Evolutionary conservation across 2,329 filamentous ascomycete genomes (phyloP).

Genomic region (Dothistroma pini): DNA sequence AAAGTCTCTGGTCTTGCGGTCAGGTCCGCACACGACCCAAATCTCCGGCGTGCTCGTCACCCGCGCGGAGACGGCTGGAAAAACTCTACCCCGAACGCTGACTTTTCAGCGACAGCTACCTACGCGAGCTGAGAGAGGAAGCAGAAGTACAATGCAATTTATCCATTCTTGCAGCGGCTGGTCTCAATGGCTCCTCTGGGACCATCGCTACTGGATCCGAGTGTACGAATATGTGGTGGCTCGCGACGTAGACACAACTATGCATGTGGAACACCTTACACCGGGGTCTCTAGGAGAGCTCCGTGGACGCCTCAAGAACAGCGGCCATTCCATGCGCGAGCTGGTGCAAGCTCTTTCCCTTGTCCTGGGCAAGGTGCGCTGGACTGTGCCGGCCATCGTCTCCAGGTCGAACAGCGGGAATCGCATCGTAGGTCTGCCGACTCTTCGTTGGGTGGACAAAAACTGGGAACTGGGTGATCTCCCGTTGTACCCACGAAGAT

Average conservation of each 20-base stretch:
- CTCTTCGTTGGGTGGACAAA: not conserved
- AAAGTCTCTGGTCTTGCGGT: conserved; percentile 4
- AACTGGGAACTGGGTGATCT: not conserved
- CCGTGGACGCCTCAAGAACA: not conserved
- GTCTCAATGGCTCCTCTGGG: conserved; percentile 47
- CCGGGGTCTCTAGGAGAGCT: not conserved
- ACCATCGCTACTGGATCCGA: conserved; percentile 55
- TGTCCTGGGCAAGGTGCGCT: not conserved
- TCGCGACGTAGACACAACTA: not conserved
- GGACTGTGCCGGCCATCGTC: conserved; percentile 3
- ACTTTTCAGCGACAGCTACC: not conserved
- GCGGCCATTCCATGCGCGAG: not conserved
- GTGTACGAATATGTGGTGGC: conserved; percentile 29
- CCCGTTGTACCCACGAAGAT: not conserved
- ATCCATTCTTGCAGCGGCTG: not conserved
- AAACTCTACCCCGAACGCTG: not conserved
- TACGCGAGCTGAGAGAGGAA: not conserved
- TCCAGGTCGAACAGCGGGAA: not conserved
- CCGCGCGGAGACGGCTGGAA: not conserved
- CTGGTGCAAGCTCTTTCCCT: not conserved
- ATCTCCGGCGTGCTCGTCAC: conserved; percentile 10
- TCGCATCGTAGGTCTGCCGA: not conserved
- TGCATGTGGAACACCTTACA: not conserved
- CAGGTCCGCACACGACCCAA: not conserved
- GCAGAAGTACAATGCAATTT: not conserved